Evolutionary conservation across 2,329 filamentous ascomycete genomes (phyloP), one percentile per base, ranked within the genome.

Genomic region (Paecilomyces variotii): DNA sequence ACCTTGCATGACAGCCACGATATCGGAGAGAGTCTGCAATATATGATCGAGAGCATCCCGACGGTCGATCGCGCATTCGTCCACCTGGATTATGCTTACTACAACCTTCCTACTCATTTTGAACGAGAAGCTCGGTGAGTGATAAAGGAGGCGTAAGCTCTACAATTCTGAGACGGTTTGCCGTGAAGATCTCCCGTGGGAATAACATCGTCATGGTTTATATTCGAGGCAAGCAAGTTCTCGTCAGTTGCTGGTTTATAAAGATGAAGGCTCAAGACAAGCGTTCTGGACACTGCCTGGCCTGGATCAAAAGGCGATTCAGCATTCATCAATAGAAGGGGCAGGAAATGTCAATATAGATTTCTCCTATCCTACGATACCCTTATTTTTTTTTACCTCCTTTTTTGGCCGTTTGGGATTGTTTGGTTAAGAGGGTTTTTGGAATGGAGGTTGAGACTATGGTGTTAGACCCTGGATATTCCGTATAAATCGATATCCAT

Each of bases 1-100:
- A 81, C 80, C 5, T 73, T 86, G 27, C 81, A 78, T 60, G 73
- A 84, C 56, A 82, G 82, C 1, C 84, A 86, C 63, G 83, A 86
- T 62, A 80, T 86, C 27, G 81, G 80, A 25, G 83, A 86, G 67
- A 77, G 78, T 9, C 68, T 86, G 55, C 84, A 86, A 70, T 78
- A 83, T 52, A 86, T 86, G 70, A 75, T 86, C 11, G 84, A 86
- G 72, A 83, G 80, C 64, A 63, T 71, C 60, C 70, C 72, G 63
- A 73, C 72, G 1, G 72, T 75, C 4, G 73, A 75, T 58, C 65
- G 78, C 25, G 79, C 78, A 0, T 81, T 80, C 64, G 79, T 81
- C 1, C 79, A 81, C 65, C 70, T 80, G 54, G 79, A 81, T 62
- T 81, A 81, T 61, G 68, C 74, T 26, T 67, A 68, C 25, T 76